Base-by-base conservation (phyloP, 2,329 filamentous ascomycete species). In the Phialophora chinensis region DNA sequence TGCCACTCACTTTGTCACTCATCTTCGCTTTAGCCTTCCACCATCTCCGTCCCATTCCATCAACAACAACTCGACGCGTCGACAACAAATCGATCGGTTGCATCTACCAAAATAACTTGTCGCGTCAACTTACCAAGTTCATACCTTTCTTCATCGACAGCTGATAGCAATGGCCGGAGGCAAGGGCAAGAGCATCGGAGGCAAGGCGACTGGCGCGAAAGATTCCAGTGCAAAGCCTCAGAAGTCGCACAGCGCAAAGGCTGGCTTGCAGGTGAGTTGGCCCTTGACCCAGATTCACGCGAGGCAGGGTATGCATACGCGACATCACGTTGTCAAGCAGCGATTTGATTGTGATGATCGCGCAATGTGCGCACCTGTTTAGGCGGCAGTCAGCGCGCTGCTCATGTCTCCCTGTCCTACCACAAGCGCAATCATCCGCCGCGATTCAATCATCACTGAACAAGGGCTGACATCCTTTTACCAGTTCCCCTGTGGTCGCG, bases 401-500 rank as follows among this genome's bases (percentile, higher is more conserved):
- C 12, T n/a, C 14, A 44, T 20, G 8, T 20, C 17, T 8, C 5
- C 17, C 17, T 44, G 17, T 2, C 17, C 35, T 8, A 8, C 17
- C 6, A 8, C 38, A n/a, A 20, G 17, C 38, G 17, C 17, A n/a
- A n/a, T n/a, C 14, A n/a, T n/a, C 14, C 2, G 49, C 49, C 23
- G 2, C 20, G 7, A 10, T 17, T 12, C 49, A 52, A 27, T 52
- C 27, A 25, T 27, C 49, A 5, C 23, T 8, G 3, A 25, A 25
- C 20, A 8, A 8, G 58, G 35, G 62, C 62, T 67, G 38, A 69
- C 57, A 49, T 63, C 52, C 60, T 35, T 67, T 66, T 61, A 57
- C 69, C 67, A 99, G 95, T 99, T 99, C 81, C 95, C 95, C 69
- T 99, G 95, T 80, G 95, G 95, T 83, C 95, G 95, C 90, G 95